Base-by-base conservation (phyloP, 495 filamentous ascomycete genomes). In the Daldinia childiae region DNA sequence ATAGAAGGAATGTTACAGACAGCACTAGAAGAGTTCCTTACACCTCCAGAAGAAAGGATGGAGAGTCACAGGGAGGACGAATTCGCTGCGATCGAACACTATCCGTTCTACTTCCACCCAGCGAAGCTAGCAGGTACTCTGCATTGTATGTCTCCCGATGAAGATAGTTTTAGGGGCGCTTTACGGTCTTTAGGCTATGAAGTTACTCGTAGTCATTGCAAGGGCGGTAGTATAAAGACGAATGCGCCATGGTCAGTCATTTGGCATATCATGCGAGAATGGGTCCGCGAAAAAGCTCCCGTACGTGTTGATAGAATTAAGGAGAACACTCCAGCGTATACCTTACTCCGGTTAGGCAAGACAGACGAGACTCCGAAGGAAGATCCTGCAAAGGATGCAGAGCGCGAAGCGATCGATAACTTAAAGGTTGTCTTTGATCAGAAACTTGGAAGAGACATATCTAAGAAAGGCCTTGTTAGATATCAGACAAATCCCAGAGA, bases 201-300 rank as follows among this genome's bases (percentile, higher is more conserved):
- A 45, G 89, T 89, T 11, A 92, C 91, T 1, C 87, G 95, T 63
- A 95, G 90, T 64, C 95, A 99, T 74, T 89, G 92, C 60, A 95
- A 93, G 71, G 86, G 92, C 0, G 94, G 93, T n/a, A 92, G 90
- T 64, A 88, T 98, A 68, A 92, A 92, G 77, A 98, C 96, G 0
- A 89, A 97, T 79, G 95, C 95, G 11, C 90, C 93, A 0, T 98
- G 94, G 93, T 82, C 80, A 3, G 87, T 93, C 3, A 85, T 98
- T 48, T 98, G 95, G 95, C 91, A 97, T 69, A 84, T 98, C 32
- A 97, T 98, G 90, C 85, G 92, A 36, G 92, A 96, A 80, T 99
- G 95, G 95, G 84, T 89, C 2, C 84, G 90, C 41, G 94, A 95
- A 70, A 90, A 89, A 64, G 79, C 84, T 0, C 93, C 93, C 0